Percentiles rank a stretch among this genome's conserved stretches.
These are phyloP conservation scores for Coniella lustricola DNA, from an alignment of 2,329 filamentous ascomycete species.

Conservation along the genomic window DNA sequence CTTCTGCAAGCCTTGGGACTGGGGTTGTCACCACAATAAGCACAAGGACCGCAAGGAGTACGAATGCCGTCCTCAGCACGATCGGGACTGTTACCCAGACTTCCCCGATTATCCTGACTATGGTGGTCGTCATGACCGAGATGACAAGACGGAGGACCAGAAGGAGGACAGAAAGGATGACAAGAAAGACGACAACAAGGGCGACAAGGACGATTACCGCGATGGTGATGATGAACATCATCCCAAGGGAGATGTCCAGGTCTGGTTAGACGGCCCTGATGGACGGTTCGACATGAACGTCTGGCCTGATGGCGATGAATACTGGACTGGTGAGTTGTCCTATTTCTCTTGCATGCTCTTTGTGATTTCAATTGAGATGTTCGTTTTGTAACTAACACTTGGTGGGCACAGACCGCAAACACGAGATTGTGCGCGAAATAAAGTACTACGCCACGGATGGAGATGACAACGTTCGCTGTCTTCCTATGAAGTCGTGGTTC, in stretches of 20 bases:
- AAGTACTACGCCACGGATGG: conserved; percentile 11
- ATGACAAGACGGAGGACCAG: conserved; percentile 1
- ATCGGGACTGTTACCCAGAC: conserved; percentile 6
- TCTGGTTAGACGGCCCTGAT: conserved; percentile 1
- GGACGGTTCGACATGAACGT: conserved; percentile 10
- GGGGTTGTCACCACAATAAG: conserved; percentile 3
- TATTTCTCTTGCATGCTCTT: neutral
- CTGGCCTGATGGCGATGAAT: conserved; percentile 14
- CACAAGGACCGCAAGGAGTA: conserved; percentile 2
- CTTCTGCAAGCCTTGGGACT: conserved; percentile 10
- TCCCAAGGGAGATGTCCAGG: conserved; percentile 3
- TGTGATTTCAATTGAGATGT: neutral
- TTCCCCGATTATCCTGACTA: conserved; percentile 2
- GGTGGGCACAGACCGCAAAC: conserved; percentile 1
- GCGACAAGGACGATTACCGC: too few species aligned
- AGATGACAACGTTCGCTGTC: conserved; percentile 9
- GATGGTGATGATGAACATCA: neutral
- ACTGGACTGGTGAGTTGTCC: conserved; percentile 10
- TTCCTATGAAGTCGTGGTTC: conserved; percentile 12
- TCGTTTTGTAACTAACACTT: neutral
- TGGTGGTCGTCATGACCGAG: neutral
- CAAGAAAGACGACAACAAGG: too few species aligned
- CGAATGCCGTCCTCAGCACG: conserved; percentile 4
- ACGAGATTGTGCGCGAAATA: conserved; percentile 8
- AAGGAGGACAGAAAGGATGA: too few species aligned